A percentile compares a stretch with the other conserved stretches of the same genome.
These are phyloP conservation scores for Cubamyces lactineus DNA, from an alignment of 768 basidiomycete species.

Conservation along the genomic window DNA sequence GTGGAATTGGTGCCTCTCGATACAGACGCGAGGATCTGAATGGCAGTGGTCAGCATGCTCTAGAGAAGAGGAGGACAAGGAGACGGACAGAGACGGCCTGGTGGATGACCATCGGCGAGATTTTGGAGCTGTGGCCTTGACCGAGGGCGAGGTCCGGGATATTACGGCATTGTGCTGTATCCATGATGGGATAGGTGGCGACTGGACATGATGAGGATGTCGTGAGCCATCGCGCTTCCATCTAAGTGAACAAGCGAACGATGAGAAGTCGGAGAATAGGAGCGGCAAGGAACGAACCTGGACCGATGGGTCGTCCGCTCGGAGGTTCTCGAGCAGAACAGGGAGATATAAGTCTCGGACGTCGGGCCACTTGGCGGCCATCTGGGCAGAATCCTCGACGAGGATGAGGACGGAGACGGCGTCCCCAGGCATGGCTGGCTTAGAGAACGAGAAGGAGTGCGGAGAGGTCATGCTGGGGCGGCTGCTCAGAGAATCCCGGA, in stretches of 20 bases:
- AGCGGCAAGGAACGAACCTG: conserved; percentile 25
- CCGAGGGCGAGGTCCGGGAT: conserved; percentile 29
- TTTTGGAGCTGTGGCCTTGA: conserved; percentile 13
- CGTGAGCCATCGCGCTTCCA: conserved; percentile 33
- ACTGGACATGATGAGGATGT: conserved; percentile 26
- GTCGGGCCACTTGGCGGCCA: conserved; percentile 33
- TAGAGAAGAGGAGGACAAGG: background rate
- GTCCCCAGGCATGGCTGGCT: conserved; percentile 28
- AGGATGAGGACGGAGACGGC: conserved; percentile 35
- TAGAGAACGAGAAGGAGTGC: conserved; percentile 27
- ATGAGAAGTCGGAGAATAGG: conserved; percentile 17
- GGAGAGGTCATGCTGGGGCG: conserved; percentile 26
- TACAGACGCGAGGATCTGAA: conserved; percentile 20
- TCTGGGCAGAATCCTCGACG: conserved; percentile 31
- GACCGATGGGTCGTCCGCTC: conserved; percentile 27
- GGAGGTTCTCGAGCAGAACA: conserved; percentile 31
- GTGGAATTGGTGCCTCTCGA: conserved; percentile 30
- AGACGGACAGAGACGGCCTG: conserved; percentile 27
- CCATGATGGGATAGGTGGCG: conserved; percentile 9
- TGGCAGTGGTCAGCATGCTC: background rate
- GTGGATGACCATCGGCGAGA: conserved; percentile 26
- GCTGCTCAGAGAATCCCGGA: conserved; percentile 19
- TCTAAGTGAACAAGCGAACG: conserved; percentile 22
- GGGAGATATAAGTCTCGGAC: conserved; percentile 32
- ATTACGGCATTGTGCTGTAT: conserved; percentile 17